Conservation (phyloP, 768 basidiomycete genomes). For the Russula sp. region DNA sequence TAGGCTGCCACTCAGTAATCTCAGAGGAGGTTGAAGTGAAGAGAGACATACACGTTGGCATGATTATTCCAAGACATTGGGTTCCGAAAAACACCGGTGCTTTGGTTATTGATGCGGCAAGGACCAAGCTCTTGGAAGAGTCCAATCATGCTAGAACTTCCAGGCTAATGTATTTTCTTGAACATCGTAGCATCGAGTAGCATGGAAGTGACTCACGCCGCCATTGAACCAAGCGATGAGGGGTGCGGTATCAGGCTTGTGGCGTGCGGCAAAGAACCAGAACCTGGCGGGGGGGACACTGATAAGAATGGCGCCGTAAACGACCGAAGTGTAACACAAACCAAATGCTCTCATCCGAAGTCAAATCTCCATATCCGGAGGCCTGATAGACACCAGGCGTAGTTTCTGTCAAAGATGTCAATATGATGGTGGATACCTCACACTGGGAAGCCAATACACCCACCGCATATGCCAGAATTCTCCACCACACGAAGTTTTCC, state of each 20-base stretch:
- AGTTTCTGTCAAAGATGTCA: conserved; percentile 34
- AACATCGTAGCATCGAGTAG: not conserved
- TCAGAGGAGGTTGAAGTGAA: not conserved
- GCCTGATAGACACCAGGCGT: conserved; percentile 55
- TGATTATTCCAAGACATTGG: conserved; percentile 53
- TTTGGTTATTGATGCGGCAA: conserved; percentile 63
- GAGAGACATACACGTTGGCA: conserved; percentile 36
- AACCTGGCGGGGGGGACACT: conserved; percentile 38
- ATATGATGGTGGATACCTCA: not conserved
- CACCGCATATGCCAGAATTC: conserved; percentile 57
- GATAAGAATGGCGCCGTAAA: not conserved
- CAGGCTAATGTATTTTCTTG: conserved; percentile 26
- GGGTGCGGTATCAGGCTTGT: conserved; percentile 53
- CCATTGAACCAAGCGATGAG: conserved; percentile 64
- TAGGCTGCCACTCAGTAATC: conserved; percentile 1
- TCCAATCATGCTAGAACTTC: conserved; percentile 51
- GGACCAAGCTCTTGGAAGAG: conserved; percentile 92
- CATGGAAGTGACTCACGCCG: conserved; percentile 26
- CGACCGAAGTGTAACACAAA: conserved; percentile 20
- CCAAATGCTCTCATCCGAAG: conserved; percentile 52
- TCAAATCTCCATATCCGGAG: conserved; percentile 57
- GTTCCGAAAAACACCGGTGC: conserved; percentile 44
- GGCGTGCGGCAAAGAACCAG: conserved; percentile 63
- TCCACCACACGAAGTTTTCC: conserved; percentile 49
- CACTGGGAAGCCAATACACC: not conserved